phyloP scores from a whole-genome alignment of 202 grass and related monocot genomes.

The Schoenoplectus tabernaemontani region DNA sequence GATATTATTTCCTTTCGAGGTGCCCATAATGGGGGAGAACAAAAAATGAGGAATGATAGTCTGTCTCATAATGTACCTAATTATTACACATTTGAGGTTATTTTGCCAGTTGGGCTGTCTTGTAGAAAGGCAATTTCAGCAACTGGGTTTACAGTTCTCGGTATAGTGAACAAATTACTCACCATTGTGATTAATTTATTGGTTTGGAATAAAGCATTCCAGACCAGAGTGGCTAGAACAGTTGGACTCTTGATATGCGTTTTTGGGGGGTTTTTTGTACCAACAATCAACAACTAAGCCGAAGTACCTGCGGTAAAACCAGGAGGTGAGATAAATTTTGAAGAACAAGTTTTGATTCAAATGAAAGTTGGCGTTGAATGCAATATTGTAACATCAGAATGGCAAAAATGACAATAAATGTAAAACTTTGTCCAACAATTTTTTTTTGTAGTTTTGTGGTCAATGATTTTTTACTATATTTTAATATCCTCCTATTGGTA shows the following conservation, averaged over 20 bases:
- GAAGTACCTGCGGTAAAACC: neutral
- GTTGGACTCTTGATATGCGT: constrained; percentile 33
- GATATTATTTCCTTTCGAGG: constrained; percentile 37
- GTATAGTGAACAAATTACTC: constrained; percentile 35
- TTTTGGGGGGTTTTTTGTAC: constrained; percentile 31
- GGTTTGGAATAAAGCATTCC: constrained; percentile 37
- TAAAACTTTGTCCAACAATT: neutral
- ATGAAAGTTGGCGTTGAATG: neutral
- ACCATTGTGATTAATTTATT: constrained; percentile 34
- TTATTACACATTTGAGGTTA: constrained; percentile 23
- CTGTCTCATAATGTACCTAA: constrained; percentile 2
- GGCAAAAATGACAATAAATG: neutral
- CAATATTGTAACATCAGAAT: constrained; percentile 2
- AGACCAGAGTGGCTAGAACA: constrained; percentile 24
- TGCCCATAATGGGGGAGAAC: constrained; percentile 33
- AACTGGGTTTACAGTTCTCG: constrained; percentile 39
- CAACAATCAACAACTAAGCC: constrained; percentile 32
- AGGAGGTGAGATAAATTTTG: neutral
- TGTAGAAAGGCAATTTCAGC: constrained; percentile 34
- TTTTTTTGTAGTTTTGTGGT: neutral
- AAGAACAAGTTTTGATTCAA: constrained; percentile 14
- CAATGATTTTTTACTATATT: neutral
- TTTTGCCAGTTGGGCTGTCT: constrained; percentile 30
- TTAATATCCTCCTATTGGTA: neutral
- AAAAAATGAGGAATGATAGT: constrained; percentile 24